Conservation (phyloP, 768 basidiomycete species). For the Clitopilus hobsonii region DNA sequence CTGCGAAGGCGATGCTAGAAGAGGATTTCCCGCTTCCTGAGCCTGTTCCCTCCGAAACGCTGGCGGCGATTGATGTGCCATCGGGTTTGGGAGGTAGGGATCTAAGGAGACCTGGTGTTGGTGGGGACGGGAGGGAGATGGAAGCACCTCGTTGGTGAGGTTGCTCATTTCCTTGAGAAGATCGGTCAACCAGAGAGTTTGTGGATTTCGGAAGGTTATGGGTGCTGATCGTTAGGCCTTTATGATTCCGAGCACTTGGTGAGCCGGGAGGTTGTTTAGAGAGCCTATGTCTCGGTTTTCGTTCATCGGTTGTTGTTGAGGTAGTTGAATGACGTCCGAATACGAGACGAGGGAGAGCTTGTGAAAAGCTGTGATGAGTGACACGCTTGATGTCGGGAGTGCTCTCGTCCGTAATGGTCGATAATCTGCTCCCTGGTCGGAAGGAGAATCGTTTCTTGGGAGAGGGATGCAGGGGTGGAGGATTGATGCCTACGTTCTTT, state of each 20-base stretch:
- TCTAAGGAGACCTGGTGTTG: not conserved
- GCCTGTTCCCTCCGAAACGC: slow-evolving; percentile 3
- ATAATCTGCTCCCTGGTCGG: not conserved
- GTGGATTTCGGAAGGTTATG: not conserved
- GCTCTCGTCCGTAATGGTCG: slow-evolving; percentile 1
- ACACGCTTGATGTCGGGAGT: not conserved
- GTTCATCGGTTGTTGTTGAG: not conserved
- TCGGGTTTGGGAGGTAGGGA: not conserved
- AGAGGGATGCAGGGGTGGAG: slow-evolving; percentile 2
- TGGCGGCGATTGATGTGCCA: slow-evolving; percentile 7
- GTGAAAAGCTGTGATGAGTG: slow-evolving; percentile 5
- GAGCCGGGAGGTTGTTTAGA: slow-evolving; percentile 1
- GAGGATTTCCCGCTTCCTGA: not conserved
- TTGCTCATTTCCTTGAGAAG: no score
- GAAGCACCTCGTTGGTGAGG: not conserved
- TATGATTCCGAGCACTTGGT: not conserved
- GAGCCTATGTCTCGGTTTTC: not conserved
- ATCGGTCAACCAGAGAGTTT: not conserved
- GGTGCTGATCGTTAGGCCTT: not conserved
- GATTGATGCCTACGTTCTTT: slow-evolving; percentile 10
- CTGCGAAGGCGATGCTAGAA: slow-evolving; percentile 4
- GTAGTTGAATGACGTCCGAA: slow-evolving; percentile 3
- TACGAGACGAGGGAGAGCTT: slow-evolving; percentile 8
- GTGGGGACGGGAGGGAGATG: not conserved
- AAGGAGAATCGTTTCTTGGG: slow-evolving; percentile 3